Conservation (phyloP, 2,329 filamentous ascomycete species). For the Monilinia vaccinii-corymbosi region DNA sequence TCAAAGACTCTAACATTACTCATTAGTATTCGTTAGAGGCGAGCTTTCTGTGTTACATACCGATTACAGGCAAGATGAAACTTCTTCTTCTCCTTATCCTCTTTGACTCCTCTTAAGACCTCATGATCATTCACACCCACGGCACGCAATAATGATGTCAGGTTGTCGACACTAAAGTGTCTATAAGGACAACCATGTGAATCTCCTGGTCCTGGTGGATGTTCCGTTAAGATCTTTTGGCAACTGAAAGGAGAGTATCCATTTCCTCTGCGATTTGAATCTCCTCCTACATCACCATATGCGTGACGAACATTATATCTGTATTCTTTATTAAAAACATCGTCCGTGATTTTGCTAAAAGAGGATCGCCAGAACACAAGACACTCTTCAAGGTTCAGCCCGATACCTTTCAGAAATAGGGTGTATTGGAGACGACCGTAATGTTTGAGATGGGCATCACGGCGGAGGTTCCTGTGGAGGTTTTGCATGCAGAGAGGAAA, state of each 20-base stretch:
- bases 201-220: slow-evolving; percentile 78
- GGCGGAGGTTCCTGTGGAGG: slow-evolving; percentile 74
- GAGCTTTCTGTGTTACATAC: slow-evolving; percentile 33
- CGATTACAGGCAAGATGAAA: slow-evolving; percentile 95
- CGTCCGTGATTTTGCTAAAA: slow-evolving; percentile 83
- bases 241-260: slow-evolving; percentile 91
- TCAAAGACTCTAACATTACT: slow-evolving; percentile 66
- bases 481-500: slow-evolving; percentile 94
- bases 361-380: slow-evolving; percentile 82
- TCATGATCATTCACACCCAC: slow-evolving; percentile 73
- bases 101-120: slow-evolving; percentile 70
- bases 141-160: slow-evolving; percentile 64
- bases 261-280: slow-evolving; percentile 74
- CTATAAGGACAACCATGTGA: slow-evolving; percentile 94
- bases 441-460: slow-evolving; percentile 88
- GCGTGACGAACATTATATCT: slow-evolving; percentile 91
- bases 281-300: slow-evolving; percentile 92
- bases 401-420: slow-evolving; percentile 93
- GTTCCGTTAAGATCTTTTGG: slow-evolving; percentile 88
- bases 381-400: slow-evolving; percentile 82
- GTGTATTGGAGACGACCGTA: slow-evolving; percentile 90
- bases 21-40: neutral
- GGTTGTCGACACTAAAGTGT: slow-evolving; percentile 83
- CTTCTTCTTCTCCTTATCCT: slow-evolving; percentile 81
- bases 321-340: slow-evolving; percentile 96